Evolutionary conservation across 345 rosid species (phyloP), one percentile per base, ranked within the genome.

Genomic region (Salix arbutifolia): DNA sequence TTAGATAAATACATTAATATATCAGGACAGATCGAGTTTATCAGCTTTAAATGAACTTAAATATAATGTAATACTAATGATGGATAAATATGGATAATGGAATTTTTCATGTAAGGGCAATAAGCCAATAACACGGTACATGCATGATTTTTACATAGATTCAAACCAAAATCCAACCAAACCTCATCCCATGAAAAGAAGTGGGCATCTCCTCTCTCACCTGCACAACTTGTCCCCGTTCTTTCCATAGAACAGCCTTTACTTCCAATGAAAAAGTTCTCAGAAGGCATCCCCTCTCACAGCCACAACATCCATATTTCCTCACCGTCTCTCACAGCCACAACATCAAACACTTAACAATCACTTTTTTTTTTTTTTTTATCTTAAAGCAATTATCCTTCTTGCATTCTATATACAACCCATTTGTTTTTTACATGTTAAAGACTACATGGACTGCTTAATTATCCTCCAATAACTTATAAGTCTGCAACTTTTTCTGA

Each of bases 391-490:
- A n/a, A 26, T 26, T 2, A 14, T 64, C 48, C 23, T 65, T 52
- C 14, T 76, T 73, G 25, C 38, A 44, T 17, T 23, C 3, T 25
- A 35, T 71, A 62, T 37, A 62, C 53, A 42, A 30, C 66, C 72
- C 67, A 25, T 50, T 74, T 65, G 65, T 68, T 75, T 53, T 53
- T 71, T 3, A 33, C 74, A 13, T 73, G 86, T 56, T 58, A 37
- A 65, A 56, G 74, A 79, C 74, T 52, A 11, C 67, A 79, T 86
- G 87, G 79, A 74, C 76, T 85, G 72, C 77, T 68, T 58, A 66
- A 23, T 42, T 30, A 48, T 33, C n/a, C 28, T 35, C 33, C 31
- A 26, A 52, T 64, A 21, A 18, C 40, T 67, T 23, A 18, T 3
- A 19, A 3, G 64, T 11, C 60, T 38, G 35, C 31, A 19, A 17